Evolutionary conservation across 129 eudicot genomes (phyloP).

Genomic region (Helianthus annuus): HanXRQr2.0-SUNRISE NC_035444.2:5361833-5362332

Average conservation of each 20-base stretch:
- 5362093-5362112: not conserved
- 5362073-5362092: not conserved
- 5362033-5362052: no score
- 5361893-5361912: no score
- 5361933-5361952: no score
- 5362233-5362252: conserved; percentile 65
- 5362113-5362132: conserved; percentile 62
- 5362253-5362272: not conserved
- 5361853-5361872: no score
- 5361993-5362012: no score
- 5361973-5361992: no score
- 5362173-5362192: conserved; percentile 83
- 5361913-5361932: no score
- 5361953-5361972: no score
- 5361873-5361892: no score
- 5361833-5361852: no score
- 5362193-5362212: conserved; percentile 80
- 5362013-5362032: no score
- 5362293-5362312: conserved; percentile 11
- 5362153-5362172: conserved; percentile 79
- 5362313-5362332: conserved; percentile 28
- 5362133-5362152: conserved; percentile 84
- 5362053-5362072: no score
- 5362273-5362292: not conserved
- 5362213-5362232: conserved; percentile 69